Evolutionary conservation across 768 basidiomycete genomes (phyloP).

Genomic region (Porphyrellus cyaneotinctus): DNA sequence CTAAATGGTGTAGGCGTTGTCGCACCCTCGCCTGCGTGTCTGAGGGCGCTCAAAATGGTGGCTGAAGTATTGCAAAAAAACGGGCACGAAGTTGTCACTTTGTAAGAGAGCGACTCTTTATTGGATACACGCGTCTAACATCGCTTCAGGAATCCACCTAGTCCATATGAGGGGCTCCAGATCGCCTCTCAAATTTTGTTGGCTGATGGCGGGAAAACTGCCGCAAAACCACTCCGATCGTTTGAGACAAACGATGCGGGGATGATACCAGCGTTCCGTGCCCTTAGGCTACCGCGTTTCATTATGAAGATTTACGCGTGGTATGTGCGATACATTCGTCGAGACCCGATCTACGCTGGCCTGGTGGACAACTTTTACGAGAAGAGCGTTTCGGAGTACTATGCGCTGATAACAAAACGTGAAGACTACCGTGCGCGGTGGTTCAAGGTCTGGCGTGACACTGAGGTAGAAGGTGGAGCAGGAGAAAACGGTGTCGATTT

Average conservation of each 20-base stretch:
- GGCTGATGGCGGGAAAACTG: conserved; percentile 45
- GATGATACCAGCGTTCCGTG: conserved; percentile 35
- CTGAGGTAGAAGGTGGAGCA: conserved; percentile 18
- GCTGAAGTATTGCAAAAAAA: conserved; percentile 39
- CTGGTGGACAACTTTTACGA: conserved; percentile 45
- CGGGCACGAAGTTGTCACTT: conserved; percentile 50
- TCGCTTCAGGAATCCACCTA: conserved; percentile 27
- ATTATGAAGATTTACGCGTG: conserved; percentile 45
- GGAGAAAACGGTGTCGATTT: conserved; percentile 54
- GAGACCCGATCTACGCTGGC: conserved; percentile 51
- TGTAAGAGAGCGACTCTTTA: conserved; percentile 36
- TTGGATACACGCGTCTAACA: neutral
- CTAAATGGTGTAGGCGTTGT: conserved; percentile 46
- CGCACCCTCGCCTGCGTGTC: conserved; percentile 54
- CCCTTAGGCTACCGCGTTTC: conserved; percentile 45
- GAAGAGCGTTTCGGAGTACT: conserved; percentile 51
- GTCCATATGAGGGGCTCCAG: conserved; percentile 51
- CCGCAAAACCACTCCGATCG: conserved; percentile 31
- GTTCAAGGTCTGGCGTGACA: conserved; percentile 33
- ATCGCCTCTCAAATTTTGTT: conserved; percentile 51
- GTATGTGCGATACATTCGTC: conserved; percentile 49
- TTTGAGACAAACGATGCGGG: conserved; percentile 51
- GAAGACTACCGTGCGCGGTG: conserved; percentile 41
- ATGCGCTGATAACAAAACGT: conserved; percentile 43
- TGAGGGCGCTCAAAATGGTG: conserved; percentile 48